Conservation (phyloP, 768 basidiomycete species). For the Psilocybe subaeruginosa region DNA sequence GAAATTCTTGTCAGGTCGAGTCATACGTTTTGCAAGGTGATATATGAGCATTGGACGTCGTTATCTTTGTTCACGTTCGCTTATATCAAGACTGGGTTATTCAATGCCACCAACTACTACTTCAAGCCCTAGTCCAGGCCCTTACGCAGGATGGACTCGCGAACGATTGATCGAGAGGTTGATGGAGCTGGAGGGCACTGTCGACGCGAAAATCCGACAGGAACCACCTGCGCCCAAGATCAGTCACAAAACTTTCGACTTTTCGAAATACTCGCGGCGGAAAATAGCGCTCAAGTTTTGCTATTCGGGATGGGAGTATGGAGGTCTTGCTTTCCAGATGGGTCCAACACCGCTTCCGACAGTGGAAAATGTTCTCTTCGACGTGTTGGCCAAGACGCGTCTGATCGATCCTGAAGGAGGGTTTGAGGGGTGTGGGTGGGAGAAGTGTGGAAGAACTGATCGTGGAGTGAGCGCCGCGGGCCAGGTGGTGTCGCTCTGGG, state of each 20-base stretch:
- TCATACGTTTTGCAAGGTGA: neutral
- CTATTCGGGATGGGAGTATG: constrained; percentile 92
- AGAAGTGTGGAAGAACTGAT: constrained; percentile 93
- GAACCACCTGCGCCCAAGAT: constrained; percentile 26
- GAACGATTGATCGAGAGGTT: constrained; percentile 75
- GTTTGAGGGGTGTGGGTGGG: constrained; percentile 87
- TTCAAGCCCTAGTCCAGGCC: constrained; percentile 32
- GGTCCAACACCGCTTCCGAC: constrained; percentile 78
- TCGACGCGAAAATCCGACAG: neutral
- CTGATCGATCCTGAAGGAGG: constrained; percentile 77
- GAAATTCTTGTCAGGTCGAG: neutral
- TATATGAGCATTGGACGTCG: constrained; percentile 22
- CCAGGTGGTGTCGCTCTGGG: constrained; percentile 92
- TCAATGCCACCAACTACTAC: constrained; percentile 21
- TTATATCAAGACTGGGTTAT: constrained; percentile 20
- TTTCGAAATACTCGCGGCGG: constrained; percentile 69
- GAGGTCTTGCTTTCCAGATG: constrained; percentile 84
- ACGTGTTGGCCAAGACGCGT: constrained; percentile 74
- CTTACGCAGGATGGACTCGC: constrained; percentile 43
- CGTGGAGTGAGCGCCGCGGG: constrained; percentile 93
- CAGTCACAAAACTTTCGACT: constrained; percentile 51
- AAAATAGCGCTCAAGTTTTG: constrained; percentile 95
- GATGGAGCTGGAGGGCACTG: constrained; percentile 51
- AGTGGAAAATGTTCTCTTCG: constrained; percentile 86
- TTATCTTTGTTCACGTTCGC: constrained; percentile 19